These are phyloP conservation scores for Phaeoacremonium minimum DNA, from an alignment of 2,329 filamentous ascomycete genomes.

Conservation along the genomic window DNA sequence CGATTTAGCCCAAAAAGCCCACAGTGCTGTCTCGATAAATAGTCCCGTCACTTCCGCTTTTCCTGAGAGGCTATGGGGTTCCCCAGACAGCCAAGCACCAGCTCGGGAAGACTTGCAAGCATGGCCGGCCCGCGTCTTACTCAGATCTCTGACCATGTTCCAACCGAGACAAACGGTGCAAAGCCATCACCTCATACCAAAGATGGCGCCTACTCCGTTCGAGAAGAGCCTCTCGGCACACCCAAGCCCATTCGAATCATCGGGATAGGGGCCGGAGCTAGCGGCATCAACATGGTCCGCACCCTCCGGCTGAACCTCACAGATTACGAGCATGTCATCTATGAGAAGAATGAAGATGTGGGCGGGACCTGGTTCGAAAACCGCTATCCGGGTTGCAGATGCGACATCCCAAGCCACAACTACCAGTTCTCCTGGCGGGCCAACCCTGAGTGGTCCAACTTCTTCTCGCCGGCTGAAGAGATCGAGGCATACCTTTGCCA, in stretches of 20 bases:
- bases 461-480: constrained; percentile 50
- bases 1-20: no score
- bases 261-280: constrained; percentile 38
- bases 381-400: constrained; percentile 52
- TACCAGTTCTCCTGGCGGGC: constrained; percentile 60
- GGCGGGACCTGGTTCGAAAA: constrained; percentile 59
- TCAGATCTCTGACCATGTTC: constrained; percentile 1
- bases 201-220: constrained; percentile 23
- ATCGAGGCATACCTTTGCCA: constrained; percentile 49
- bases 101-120: no score
- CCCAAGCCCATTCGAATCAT: constrained; percentile 35
- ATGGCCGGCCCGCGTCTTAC: background rate
- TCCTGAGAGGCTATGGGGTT: background rate
- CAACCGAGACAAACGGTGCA: background rate
- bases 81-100: background rate
- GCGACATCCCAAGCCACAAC: constrained; percentile 55
- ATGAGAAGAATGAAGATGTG: constrained; percentile 51
- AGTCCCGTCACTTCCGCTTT: background rate
- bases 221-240: constrained; percentile 31
- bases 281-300: constrained; percentile 38
- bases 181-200: constrained; percentile 5
- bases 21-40: no score
- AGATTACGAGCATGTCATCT: constrained; percentile 41
- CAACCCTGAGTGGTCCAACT: constrained; percentile 55
- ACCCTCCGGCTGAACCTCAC: constrained; percentile 36